These are phyloP conservation scores for Crithidia fasciculata DNA, from an alignment of 208 protist species.

Conservation along the genomic window DNA sequence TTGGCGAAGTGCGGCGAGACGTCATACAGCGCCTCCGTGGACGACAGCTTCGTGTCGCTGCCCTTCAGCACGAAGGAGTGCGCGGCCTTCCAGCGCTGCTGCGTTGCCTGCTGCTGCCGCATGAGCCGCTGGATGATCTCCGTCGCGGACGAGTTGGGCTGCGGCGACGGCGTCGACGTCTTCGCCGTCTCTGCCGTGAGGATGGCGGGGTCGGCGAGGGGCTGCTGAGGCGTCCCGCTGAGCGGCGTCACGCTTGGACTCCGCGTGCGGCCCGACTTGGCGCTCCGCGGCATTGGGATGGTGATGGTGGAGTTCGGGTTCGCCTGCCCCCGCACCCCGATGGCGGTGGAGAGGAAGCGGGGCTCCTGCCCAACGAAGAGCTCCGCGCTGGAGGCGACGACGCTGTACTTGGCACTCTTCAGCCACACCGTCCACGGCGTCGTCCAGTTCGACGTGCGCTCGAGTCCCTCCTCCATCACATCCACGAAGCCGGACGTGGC, in stretches of 20 bases:
- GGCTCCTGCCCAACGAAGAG: slow-evolving; percentile 45
- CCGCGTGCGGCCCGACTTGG: slow-evolving; percentile 63
- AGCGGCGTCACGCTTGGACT: slow-evolving; percentile 43
- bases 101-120: slow-evolving; percentile 43
- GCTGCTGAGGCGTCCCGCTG: slow-evolving; percentile 39
- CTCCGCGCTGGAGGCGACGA: slow-evolving; percentile 41
- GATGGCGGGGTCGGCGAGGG: slow-evolving; percentile 76
- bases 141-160: slow-evolving; percentile 29
- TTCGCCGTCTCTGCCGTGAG: slow-evolving; percentile 74
- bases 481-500: slow-evolving; percentile 63
- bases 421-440: slow-evolving; percentile 75
- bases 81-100: slow-evolving; percentile 54
- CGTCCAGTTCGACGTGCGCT: slow-evolving; percentile 38
- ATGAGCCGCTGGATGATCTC: slow-evolving; percentile 40
- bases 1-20: slow-evolving; percentile 64
- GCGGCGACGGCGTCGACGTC: slow-evolving; percentile 26
- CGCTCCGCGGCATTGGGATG: slow-evolving; percentile 87
- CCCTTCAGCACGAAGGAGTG: slow-evolving; percentile 72
- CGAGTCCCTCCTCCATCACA: slow-evolving; percentile 65
- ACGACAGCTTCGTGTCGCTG: slow-evolving; percentile 72
- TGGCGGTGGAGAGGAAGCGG: slow-evolving; percentile 39
- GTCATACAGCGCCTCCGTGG: slow-evolving; percentile 63
- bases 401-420: slow-evolving; percentile 68
- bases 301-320: slow-evolving; percentile 54
- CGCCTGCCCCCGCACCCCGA: slow-evolving; percentile 42